Evolutionary conservation across 805 yeast genomes (phyloP).

Genomic region (Starmerella etchellsii): DNA sequence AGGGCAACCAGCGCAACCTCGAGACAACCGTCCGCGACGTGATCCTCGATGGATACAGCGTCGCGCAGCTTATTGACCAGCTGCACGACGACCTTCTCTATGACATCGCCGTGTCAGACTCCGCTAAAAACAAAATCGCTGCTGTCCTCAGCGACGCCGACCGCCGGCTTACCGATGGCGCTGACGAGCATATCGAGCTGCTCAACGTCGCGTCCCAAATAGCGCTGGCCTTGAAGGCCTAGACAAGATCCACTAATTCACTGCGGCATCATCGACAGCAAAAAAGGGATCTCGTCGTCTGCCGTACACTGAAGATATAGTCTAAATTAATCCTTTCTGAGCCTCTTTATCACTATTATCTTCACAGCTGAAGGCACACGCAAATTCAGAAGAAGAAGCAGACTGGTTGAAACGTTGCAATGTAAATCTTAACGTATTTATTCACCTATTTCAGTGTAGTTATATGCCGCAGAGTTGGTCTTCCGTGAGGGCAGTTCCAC

Average conservation of each 20-base stretch:
- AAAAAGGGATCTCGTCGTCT: no score
- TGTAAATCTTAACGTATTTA: no score
- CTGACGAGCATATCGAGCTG: conserved; percentile 77
- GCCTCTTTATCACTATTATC: no score
- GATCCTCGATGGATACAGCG: conserved; percentile 64
- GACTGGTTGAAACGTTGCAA: no score
- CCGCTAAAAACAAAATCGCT: conserved; percentile 54
- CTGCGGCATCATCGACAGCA: no score
- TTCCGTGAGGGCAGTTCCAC: conserved; percentile 91
- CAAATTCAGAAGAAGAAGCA: no score
- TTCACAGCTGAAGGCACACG: no score
- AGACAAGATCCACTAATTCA: no score
- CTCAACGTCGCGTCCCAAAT: conserved; percentile 49
- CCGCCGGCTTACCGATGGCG: conserved; percentile 62
- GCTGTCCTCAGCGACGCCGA: conserved; percentile 61
- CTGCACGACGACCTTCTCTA: conserved; percentile 54
- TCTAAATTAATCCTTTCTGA: no score
- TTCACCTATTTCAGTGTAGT: conserved; percentile 33
- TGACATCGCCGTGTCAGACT: conserved; percentile 37
- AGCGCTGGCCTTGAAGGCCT: conserved; percentile 23
- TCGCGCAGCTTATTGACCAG: conserved; percentile 55
- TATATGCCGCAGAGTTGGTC: conserved; percentile 92
- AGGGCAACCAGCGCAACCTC: conserved; percentile 22
- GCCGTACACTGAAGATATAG: no score
- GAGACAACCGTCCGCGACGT: conserved; percentile 37